Evolutionary conservation across 768 basidiomycete species (phyloP).

Genomic region (Candolleomyces efflorescens): DNA sequence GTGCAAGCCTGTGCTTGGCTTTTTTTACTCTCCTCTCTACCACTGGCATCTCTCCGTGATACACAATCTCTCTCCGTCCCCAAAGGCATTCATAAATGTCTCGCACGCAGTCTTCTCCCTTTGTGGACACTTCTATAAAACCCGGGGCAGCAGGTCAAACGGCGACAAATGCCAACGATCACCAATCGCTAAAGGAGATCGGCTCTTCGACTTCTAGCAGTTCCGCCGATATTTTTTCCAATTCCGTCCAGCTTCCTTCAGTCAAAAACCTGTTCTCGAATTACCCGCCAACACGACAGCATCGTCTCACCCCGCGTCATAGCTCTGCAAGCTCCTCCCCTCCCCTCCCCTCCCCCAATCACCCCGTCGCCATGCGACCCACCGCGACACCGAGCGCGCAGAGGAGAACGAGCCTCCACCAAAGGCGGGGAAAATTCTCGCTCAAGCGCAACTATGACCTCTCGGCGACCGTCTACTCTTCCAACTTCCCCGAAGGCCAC

Average conservation of each 20-base stretch:
- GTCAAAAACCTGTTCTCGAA: background rate
- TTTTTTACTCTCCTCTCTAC: background rate
- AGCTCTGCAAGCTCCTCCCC: background rate
- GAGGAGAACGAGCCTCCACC: background rate
- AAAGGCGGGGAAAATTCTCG: background rate
- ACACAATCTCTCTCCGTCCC: background rate
- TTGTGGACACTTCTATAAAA: background rate
- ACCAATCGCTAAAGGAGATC: conserved; percentile 10
- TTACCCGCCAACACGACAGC: conserved; percentile 4
- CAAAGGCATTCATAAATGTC: background rate
- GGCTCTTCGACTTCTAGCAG: background rate
- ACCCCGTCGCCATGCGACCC: background rate
- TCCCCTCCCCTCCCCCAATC: background rate
- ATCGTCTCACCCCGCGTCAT: background rate
- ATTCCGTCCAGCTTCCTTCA: background rate
- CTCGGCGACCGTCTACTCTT: conserved; percentile 31
- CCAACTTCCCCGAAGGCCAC: conserved; percentile 57
- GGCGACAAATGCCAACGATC: conserved; percentile 5
- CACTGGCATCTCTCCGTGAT: background rate
- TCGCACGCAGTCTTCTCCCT: background rate
- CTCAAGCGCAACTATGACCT: conserved; percentile 19
- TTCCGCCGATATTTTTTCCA: conserved; percentile 8
- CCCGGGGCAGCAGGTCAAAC: conserved; percentile 1
- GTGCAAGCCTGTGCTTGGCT: background rate
- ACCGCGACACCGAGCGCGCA: background rate